A percentile compares a stretch with the other conserved stretches of the same genome.
These are phyloP conservation scores for Corylus avellana DNA, from an alignment of 306 rosid species.

Conservation along the genomic window DNA sequence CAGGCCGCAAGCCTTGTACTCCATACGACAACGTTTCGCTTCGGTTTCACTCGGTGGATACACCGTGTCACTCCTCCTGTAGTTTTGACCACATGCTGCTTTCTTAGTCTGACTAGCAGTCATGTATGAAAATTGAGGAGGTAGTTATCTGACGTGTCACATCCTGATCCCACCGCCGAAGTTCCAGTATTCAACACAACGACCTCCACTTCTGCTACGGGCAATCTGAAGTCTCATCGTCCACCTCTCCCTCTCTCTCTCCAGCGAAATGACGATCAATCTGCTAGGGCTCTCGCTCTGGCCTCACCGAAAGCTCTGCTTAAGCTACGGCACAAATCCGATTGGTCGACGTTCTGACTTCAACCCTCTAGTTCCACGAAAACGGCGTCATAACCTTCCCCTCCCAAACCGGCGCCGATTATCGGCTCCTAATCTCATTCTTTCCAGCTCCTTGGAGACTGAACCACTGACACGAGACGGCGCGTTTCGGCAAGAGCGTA, in stretches of 20 bases:
- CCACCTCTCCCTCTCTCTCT: slow-evolving; percentile 13
- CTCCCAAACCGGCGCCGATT: slow-evolving; percentile 8
- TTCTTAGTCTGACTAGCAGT: background rate
- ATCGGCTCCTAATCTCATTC: slow-evolving; percentile 24
- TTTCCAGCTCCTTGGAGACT: slow-evolving; percentile 50
- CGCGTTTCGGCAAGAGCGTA: slow-evolving; percentile 15
- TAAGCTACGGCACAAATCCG: slow-evolving; percentile 32
- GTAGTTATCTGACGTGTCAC: slow-evolving; percentile 16
- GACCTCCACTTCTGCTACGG: slow-evolving; percentile 14
- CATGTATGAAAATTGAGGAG: background rate
- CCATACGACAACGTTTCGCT: slow-evolving; percentile 34
- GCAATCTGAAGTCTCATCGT: slow-evolving; percentile 21
- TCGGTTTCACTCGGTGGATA: background rate
- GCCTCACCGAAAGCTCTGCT: slow-evolving; percentile 39
- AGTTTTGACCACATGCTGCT: background rate
- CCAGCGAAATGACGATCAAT: slow-evolving; percentile 41
- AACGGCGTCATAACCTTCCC: slow-evolving; percentile 32
- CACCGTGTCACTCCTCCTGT: background rate
- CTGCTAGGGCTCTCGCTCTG: slow-evolving; percentile 41
- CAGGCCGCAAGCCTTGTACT: background rate
- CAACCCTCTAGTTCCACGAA: slow-evolving; percentile 29
- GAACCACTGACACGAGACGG: slow-evolving; percentile 16
- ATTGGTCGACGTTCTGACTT: slow-evolving; percentile 34
- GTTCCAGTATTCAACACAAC: slow-evolving; percentile 20
- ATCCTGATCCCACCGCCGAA: background rate